phyloP scores from a whole-genome alignment of 257 asterid species.

The Fraxinus excelsior region DNA sequence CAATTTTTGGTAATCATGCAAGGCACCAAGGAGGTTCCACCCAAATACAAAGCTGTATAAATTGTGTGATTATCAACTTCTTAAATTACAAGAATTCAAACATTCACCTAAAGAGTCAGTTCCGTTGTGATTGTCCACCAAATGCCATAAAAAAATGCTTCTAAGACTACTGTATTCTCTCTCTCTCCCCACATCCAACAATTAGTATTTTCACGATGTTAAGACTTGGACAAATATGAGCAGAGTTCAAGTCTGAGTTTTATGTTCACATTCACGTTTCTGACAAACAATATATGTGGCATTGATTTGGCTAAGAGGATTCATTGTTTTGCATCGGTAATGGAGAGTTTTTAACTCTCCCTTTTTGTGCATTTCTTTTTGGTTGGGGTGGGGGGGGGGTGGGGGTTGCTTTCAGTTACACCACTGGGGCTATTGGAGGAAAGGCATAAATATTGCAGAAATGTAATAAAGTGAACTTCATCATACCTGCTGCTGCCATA shows the following conservation, averaged over 20 bases:
- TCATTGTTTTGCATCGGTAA: slow-evolving; percentile 1
- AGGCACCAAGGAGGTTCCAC: neutral
- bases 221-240: neutral
- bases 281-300: neutral
- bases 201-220: neutral
- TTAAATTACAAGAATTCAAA: neutral
- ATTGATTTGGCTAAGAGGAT: neutral
- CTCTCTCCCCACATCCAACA: neutral
- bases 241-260: slow-evolving; percentile 20
- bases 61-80: neutral
- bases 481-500: slow-evolving; percentile 7
- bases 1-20: neutral
- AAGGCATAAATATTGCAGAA: slow-evolving; percentile 4
- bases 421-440: neutral
- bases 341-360: neutral
- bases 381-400: neutral
- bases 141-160: neutral
- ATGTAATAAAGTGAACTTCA: neutral
- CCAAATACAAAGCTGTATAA: neutral
- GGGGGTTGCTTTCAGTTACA: slow-evolving; percentile 9
- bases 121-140: neutral
- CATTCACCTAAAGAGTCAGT: neutral
- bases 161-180: neutral
- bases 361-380: neutral
- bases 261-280: too few relatives aligned